Evolutionary conservation across 2,329 filamentous ascomycete genomes (phyloP).

Genomic region (Aspergillus fructus): DNA sequence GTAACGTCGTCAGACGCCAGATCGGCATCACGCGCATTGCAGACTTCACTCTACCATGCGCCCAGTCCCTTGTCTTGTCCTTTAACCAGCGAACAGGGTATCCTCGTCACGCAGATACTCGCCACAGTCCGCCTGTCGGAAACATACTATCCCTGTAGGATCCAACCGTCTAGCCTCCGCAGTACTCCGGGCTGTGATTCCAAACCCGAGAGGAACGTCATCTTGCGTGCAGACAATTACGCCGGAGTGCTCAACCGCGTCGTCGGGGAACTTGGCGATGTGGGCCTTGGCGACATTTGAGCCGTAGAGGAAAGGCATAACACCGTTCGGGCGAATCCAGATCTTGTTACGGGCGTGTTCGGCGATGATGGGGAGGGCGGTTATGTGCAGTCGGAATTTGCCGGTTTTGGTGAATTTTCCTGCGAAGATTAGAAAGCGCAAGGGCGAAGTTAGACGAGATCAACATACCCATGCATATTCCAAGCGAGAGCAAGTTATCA

Average conservation of each 20-base stretch:
- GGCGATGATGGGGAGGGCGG: conserved; percentile 82
- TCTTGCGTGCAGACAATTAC: conserved; percentile 89
- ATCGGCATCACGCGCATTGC: neutral
- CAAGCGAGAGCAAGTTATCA: conserved; percentile 80
- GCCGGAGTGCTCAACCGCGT: conserved; percentile 90
- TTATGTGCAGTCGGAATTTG: conserved; percentile 94
- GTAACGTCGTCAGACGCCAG: neutral
- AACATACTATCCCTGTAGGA: conserved; percentile 84
- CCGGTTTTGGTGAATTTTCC: conserved; percentile 86
- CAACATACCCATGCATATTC: conserved; percentile 71
- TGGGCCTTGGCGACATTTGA: conserved; percentile 83
- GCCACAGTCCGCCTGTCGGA: conserved; percentile 89
- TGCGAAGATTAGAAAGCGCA: neutral
- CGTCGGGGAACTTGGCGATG: conserved; percentile 81
- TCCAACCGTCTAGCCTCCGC: conserved; percentile 80
- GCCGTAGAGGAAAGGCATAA: conserved; percentile 96
- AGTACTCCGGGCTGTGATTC: conserved; percentile 83
- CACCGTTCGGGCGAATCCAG: conserved; percentile 93
- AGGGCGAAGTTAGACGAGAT: neutral
- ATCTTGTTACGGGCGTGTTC: conserved; percentile 94
- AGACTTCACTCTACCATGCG: neutral
- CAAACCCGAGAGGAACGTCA: conserved; percentile 83
- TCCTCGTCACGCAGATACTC: conserved; percentile 82
- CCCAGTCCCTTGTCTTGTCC: too few relatives aligned
- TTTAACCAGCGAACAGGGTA: conserved; percentile 5